phyloP scores from a whole-genome alignment of 2,329 filamentous ascomycete species.

The Chaetomium strumarium region DNA sequence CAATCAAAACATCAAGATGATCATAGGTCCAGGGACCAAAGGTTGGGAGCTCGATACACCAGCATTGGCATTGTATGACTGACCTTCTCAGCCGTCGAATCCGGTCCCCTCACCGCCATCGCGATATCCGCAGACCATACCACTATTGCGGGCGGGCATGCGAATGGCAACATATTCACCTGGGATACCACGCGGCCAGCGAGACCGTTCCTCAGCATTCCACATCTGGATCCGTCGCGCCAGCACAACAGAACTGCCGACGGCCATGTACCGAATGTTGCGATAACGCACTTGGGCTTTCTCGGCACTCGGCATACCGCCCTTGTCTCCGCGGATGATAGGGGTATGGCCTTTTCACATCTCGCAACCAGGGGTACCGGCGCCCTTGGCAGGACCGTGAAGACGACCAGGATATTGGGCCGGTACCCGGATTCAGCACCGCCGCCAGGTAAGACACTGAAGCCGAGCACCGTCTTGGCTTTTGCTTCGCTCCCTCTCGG shows the following conservation, averaged over 20 bases:
- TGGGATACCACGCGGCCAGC: slow-evolving; percentile 87
- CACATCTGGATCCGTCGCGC: slow-evolving; percentile 63
- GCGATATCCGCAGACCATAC: slow-evolving; percentile 92
- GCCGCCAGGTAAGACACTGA: slow-evolving; percentile 61
- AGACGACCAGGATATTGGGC: slow-evolving; percentile 83
- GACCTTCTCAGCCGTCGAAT: slow-evolving; percentile 66
- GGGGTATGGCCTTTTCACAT: slow-evolving; percentile 97
- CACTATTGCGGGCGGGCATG: slow-evolving; percentile 85
- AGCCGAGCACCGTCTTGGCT: slow-evolving; percentile 89
- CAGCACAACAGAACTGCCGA: slow-evolving; percentile 63
- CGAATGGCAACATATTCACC: slow-evolving; percentile 86
- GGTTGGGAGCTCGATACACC: slow-evolving; percentile 40
- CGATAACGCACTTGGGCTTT: slow-evolving; percentile 89
- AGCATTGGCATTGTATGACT: slow-evolving; percentile 27
- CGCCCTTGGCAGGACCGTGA: slow-evolving; percentile 76
- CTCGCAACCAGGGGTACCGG: slow-evolving; percentile 88
- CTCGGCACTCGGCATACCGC: slow-evolving; percentile 90
- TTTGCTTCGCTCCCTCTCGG: slow-evolving; percentile 87
- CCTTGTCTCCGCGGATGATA: slow-evolving; percentile 87
- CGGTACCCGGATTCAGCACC: slow-evolving; percentile 72
- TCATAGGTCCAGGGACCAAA: slow-evolving; percentile 90
- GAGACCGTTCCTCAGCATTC: slow-evolving; percentile 81
- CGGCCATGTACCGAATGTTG: slow-evolving; percentile 72
- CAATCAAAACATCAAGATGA: slow-evolving; percentile 87
- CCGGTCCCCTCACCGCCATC: slow-evolving; percentile 77